Evolutionary conservation across 257 asterid species (phyloP).

Genomic region (Nicotiana sylvestris): DNA sequence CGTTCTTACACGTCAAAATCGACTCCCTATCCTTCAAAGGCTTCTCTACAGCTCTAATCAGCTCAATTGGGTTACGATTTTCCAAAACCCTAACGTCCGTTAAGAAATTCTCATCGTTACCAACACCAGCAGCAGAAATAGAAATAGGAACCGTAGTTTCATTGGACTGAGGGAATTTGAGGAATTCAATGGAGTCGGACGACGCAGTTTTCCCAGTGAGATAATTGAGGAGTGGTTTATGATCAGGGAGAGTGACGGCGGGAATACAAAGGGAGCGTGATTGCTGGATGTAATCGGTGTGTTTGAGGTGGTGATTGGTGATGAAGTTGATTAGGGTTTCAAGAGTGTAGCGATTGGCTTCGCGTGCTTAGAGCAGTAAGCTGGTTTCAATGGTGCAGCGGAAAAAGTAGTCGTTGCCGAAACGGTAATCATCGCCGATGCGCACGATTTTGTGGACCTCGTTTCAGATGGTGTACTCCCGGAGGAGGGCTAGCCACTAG

Average conservation of each 20-base stretch:
- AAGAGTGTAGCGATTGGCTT: conserved; percentile 70
- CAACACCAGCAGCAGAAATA: conserved; percentile 10
- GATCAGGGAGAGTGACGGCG: conserved; percentile 80
- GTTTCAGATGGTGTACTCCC: too few relatives aligned
- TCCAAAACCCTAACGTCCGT: conserved; percentile 15
- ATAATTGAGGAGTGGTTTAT: conserved; percentile 77
- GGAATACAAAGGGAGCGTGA: conserved; percentile 70
- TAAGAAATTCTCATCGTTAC: conserved; percentile 11
- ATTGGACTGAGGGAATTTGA: conserved; percentile 6
- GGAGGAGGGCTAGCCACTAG: too few relatives aligned
- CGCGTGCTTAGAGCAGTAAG: conserved; percentile 73
- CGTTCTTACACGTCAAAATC: conserved; percentile 11
- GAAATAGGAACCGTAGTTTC: not conserved
- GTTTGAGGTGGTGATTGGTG: conserved; percentile 72
- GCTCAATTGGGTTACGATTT: conserved; percentile 34
- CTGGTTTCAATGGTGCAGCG: conserved; percentile 75
- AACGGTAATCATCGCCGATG: conserved; percentile 31
- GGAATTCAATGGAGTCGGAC: conserved; percentile 55
- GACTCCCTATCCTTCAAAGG: conserved; percentile 73
- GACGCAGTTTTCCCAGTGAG: conserved; percentile 75
- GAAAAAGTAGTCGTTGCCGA: conserved; percentile 76
- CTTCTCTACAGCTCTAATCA: conserved; percentile 67
- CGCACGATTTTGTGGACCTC: too few relatives aligned
- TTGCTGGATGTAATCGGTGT: conserved; percentile 74
- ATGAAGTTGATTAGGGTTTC: conserved; percentile 93